Evolutionary conservation across 768 basidiomycete species (phyloP).

Genomic region (Botryobasidium botryosum): DNA sequence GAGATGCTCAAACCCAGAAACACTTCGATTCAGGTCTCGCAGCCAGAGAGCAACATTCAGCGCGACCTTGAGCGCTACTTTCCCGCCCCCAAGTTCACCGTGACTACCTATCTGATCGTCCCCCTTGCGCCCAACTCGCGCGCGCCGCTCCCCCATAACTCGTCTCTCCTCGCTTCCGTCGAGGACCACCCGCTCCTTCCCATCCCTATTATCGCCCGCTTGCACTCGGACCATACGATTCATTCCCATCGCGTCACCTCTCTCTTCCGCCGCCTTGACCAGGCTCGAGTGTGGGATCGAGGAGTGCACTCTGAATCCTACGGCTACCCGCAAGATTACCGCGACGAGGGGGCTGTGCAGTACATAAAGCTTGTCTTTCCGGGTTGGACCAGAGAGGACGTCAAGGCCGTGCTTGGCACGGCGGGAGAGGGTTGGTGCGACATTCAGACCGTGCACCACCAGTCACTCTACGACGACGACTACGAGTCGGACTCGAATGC

Average conservation of each 20-base stretch:
- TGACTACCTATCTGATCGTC: constrained; percentile 31
- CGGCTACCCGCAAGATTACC: constrained; percentile 24
- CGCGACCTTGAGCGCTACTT: constrained; percentile 1
- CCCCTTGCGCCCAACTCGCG: constrained; percentile 55
- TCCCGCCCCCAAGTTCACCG: background rate
- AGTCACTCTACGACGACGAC: no score
- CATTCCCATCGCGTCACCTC: constrained; percentile 50
- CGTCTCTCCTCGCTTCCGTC: constrained; percentile 14
- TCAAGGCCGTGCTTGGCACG: constrained; percentile 52
- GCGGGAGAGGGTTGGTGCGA: constrained; percentile 60
- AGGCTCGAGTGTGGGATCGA: constrained; percentile 47
- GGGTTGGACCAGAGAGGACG: constrained; percentile 54
- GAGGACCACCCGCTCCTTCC: constrained; percentile 31
- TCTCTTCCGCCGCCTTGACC: constrained; percentile 55
- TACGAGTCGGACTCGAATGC: no score
- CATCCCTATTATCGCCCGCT: constrained; percentile 30
- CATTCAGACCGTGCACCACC: constrained; percentile 43
- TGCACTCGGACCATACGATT: constrained; percentile 35
- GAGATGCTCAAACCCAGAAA: constrained; percentile 18
- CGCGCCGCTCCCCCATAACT: constrained; percentile 32
- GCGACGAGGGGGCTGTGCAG: background rate
- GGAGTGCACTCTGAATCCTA: constrained; percentile 43
- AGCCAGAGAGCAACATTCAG: constrained; percentile 12
- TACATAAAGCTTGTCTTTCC: constrained; percentile 46
- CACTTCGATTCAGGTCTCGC: constrained; percentile 4